Evolutionary conservation across 306 rosid species (phyloP), one percentile per base, ranked within the genome.

Genomic region (Quercus wislizeni): DNA sequence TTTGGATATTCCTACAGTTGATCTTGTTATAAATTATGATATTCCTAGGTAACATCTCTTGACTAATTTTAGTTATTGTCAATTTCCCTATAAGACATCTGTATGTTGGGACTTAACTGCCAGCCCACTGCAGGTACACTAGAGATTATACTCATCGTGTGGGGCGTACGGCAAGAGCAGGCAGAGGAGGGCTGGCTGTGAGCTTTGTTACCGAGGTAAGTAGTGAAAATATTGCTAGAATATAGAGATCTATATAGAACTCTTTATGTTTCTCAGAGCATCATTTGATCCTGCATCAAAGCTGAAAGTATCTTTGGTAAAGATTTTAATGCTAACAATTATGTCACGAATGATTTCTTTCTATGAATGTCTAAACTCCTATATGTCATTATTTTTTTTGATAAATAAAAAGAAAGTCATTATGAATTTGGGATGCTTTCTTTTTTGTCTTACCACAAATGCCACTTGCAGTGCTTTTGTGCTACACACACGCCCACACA

Each of bases 81-180:
- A 6, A 23, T 59, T 79, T 43, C 41, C 73, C n/a, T 65, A 20
- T 41, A 51, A 38, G 76, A 73, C 73, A 43, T 74, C 41, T 54
- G 28, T 63, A 21, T 20, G 69, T 74, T 7, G 55, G 69, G 80
- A 74, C 80, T 82, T 88, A 68, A 79, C 25, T 0, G 63, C 58
- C 63, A 20, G 43, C 69, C 55, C 35, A 38, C 69, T 86, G 64
- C 91, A 92, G 97, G 90, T 80, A 83, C 74, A 93, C 95, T 23
- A 87, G 87, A 69, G 99, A 94, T 81, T 94, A 92, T 85, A 85
- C 91, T 78, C 97, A 92, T 64, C 95, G 99, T 41, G 99, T 94
- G 27, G 99, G 99, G 55, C 95, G 95, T 80, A 94, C 95, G 28
- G 95, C 97, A 76, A 91, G 99, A 86, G 99, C 97, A 43, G 97